These are phyloP conservation scores for Leccinum disarticulatum DNA, from an alignment of 768 basidiomycete species.

Conservation along the genomic window DNA sequence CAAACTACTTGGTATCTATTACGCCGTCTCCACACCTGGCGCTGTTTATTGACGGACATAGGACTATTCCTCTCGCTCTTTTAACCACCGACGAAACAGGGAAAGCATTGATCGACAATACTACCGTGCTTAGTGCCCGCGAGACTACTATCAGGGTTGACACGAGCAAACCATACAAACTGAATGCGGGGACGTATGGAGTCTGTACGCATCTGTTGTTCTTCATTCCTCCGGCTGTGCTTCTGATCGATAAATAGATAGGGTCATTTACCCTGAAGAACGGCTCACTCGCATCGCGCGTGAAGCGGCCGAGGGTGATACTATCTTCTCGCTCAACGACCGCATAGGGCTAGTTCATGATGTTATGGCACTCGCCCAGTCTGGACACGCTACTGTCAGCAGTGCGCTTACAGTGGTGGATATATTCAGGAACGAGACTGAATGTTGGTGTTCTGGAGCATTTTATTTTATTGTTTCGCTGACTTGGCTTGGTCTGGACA, in stretches of 20 bases:
- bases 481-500: conserved; percentile 29
- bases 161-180: conserved; percentile 77
- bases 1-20: conserved; percentile 74
- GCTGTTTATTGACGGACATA: conserved; percentile 26
- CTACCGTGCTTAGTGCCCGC: conserved; percentile 63
- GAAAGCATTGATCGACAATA: conserved; percentile 56
- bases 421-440: conserved; percentile 69
- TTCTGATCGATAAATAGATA: conserved; percentile 46
- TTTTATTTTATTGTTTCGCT: background rate
- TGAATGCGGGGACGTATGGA: conserved; percentile 87
- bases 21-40: background rate
- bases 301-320: conserved; percentile 68
- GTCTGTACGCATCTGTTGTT: conserved; percentile 63
- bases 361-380: conserved; percentile 73
- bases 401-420: conserved; percentile 73
- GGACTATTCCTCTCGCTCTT: conserved; percentile 80
- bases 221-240: background rate
- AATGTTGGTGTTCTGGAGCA: conserved; percentile 49
- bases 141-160: conserved; percentile 71
- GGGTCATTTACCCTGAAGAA: conserved; percentile 83
- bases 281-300: conserved; percentile 74
- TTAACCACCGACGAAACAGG: conserved; percentile 61
- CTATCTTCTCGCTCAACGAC: conserved; percentile 77
- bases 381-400: conserved; percentile 76
- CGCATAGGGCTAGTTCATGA: conserved; percentile 89